These are phyloP conservation scores for Colletotrichum tamarilloi DNA, from an alignment of 2,329 filamentous ascomycete species.

Conservation along the genomic window DNA sequence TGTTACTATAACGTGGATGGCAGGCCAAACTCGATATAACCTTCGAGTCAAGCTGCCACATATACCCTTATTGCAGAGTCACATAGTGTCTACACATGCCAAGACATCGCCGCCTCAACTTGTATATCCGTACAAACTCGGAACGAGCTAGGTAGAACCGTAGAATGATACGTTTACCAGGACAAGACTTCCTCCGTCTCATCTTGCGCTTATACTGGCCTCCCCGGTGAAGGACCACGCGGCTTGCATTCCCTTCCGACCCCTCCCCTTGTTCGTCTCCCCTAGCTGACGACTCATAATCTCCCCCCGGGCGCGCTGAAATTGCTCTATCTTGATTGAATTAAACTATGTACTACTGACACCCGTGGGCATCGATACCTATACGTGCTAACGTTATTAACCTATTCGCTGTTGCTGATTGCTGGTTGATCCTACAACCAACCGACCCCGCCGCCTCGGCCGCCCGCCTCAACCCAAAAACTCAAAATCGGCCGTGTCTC, in stretches of 20 bases:
- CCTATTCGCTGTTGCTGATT: constrained; percentile 1
- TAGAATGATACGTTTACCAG: background rate
- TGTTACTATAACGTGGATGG: background rate
- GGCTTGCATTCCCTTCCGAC: background rate
- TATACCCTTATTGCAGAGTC: background rate
- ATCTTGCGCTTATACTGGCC: background rate
- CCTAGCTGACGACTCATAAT: background rate
- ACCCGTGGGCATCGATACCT: constrained; percentile 15
- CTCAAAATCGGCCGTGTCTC: constrained; percentile 2
- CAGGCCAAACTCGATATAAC: background rate
- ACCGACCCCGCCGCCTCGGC: constrained; percentile 1
- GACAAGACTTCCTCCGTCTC: background rate
- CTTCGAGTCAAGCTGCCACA: background rate
- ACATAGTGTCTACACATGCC: background rate
- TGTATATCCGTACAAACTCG: background rate
- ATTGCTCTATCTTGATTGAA: constrained; percentile 13
- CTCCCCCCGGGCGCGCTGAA: background rate
- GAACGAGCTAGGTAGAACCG: background rate
- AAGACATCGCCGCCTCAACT: background rate
- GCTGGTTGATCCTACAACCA: background rate
- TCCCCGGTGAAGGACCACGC: background rate
- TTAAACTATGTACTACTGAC: constrained; percentile 26
- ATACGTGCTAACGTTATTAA: constrained; percentile 11
- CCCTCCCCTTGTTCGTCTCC: background rate
- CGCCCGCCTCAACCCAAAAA: background rate